Evolutionary conservation across 2,329 filamentous ascomycete genomes (phyloP), one percentile per base, ranked within the genome.

Genomic region (Aspergillus tanneri): DNA sequence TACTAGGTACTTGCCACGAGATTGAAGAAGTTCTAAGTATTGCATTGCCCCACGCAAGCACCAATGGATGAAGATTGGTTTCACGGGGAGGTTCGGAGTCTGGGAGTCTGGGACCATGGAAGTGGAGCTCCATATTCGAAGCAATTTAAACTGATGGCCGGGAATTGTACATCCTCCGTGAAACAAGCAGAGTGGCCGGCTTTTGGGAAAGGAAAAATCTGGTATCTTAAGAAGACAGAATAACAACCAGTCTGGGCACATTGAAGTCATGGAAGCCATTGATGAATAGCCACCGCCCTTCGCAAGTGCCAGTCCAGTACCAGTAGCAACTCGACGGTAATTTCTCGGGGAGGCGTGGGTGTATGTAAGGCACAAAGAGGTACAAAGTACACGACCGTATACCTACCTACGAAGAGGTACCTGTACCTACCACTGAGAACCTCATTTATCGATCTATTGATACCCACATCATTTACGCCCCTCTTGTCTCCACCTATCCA

Each of bases 21-120:
- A 46, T 23, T 18, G 23, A 40, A 34, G 22, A 43, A 27, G 47
- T 39, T 47, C 51, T 53, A 46, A 46, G 37, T 45, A 52, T 45
- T 54, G 16, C 48, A 41, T 50, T 37, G 54, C 49, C 52, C 54
- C 54, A 56, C 46, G 37, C 10, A 25, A 23, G 22, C 28, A 40
- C 41, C 34, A 42, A 38, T 37, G 36, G 47, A 36, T 35, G 30
- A 18, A 34, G 16, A 10, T 23, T 38, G 28, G 40, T 47, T 46
- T 49, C 41, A 48, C 9, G 18, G 36, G 34, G 43, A 45, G 34
- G 34, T 45, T 38, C n/a, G 43, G 43, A 45, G 22, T 35, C 39
- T 10, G 34, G 40, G 16, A 42, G 37, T n/a, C n/a, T n/a, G n/a
- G 28, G 28, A 32, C 28, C 28, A 14, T 16, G 30, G 23, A 23